Conservation (phyloP, 305 asterid species). For the Fraxinus velutina region DNA sequence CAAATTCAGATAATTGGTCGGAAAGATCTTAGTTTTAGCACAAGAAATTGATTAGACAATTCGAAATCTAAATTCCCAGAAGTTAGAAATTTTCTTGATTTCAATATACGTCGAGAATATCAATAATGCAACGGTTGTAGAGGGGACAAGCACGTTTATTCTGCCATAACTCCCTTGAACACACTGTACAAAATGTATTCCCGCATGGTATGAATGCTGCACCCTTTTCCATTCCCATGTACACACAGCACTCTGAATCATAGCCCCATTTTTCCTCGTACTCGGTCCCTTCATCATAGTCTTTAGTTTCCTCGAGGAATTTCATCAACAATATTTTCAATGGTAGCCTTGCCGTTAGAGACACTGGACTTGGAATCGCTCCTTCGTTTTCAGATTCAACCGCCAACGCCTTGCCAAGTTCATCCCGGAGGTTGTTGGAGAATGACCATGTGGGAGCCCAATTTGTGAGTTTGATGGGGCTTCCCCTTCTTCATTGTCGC, state of each 20-base stretch:
- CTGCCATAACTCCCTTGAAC: conserved; percentile 31
- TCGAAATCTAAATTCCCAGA: background rate
- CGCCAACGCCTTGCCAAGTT: conserved; percentile 70
- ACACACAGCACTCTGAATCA: conserved; percentile 49
- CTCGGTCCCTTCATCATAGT: conserved; percentile 40
- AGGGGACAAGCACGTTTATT: conserved; percentile 33
- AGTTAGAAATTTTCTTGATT: background rate
- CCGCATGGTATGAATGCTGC: conserved; percentile 42
- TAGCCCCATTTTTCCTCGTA: conserved; percentile 26
- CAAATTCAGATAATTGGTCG: background rate
- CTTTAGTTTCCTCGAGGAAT: conserved; percentile 65
- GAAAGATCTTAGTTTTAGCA: background rate
- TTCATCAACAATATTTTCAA: conserved; percentile 64
- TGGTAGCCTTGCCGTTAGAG: conserved; percentile 32
- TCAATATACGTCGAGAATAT: conserved; percentile 31
- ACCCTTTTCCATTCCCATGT: conserved; percentile 38
- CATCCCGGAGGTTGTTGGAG: conserved; percentile 46
- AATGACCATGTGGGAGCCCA: conserved; percentile 17
- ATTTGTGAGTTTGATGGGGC: background rate
- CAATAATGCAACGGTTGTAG: conserved; percentile 30
- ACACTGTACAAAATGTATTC: conserved; percentile 37
- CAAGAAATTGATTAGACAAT: background rate
- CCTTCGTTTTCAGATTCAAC: conserved; percentile 32
- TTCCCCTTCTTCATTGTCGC: background rate
- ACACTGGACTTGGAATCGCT: background rate